Conservation (phyloP, 176 grass and related monocot species). For the Tuctoria greenei region DNA sequence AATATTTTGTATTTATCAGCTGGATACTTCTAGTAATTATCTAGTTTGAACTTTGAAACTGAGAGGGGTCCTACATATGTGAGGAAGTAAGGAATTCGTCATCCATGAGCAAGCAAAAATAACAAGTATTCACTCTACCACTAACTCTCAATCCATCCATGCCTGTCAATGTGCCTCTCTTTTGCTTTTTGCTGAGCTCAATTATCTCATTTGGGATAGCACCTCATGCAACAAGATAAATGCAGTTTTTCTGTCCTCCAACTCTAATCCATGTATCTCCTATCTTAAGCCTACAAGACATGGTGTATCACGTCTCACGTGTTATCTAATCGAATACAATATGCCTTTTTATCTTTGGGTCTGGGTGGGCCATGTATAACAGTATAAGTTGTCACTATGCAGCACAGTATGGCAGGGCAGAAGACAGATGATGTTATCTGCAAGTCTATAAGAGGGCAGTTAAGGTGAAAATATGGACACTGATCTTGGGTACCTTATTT, state of each 20-base stretch:
- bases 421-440: not conserved
- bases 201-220: not conserved
- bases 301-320: too few relatives aligned
- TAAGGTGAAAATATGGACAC: not conserved
- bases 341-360: not conserved
- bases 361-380: not conserved
- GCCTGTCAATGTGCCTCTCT: not conserved
- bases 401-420: not conserved
- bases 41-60: not conserved
- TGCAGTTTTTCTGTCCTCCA: too few relatives aligned
- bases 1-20: not conserved
- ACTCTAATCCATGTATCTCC: too few relatives aligned
- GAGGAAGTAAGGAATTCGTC: not conserved
- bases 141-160: not conserved
- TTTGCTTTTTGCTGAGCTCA: not conserved
- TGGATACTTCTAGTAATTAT: not conserved
- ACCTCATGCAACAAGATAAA: not conserved
- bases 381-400: not conserved
- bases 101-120: not conserved
- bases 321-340: not conserved
- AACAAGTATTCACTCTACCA: not conserved
- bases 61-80: not conserved
- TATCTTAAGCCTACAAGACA: too few relatives aligned
- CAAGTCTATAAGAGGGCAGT: not conserved
- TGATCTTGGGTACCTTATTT: not conserved